Evolutionary conservation across 306 rosid species (phyloP).

Genomic region (Rosa persica): DNA sequence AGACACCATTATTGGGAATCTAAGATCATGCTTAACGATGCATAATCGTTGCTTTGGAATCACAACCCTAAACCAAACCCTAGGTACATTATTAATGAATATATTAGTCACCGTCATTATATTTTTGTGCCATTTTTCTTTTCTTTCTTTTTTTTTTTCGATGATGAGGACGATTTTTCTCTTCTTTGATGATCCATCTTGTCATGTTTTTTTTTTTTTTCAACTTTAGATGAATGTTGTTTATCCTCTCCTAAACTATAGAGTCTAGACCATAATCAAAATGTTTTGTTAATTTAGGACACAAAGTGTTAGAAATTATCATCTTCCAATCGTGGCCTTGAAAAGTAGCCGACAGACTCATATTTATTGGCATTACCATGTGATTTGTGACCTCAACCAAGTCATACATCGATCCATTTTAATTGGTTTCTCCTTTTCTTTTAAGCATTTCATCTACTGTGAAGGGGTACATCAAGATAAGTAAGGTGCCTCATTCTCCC

Average conservation of each 20-base stretch:
- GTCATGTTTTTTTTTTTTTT: conserved; percentile 39
- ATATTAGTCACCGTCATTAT: conserved; percentile 28
- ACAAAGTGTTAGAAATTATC: conserved; percentile 42
- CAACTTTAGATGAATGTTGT: conserved; percentile 49
- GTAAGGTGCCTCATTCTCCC: neutral
- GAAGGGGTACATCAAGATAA: neutral
- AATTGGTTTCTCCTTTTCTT: conserved; percentile 47
- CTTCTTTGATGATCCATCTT: conserved; percentile 52
- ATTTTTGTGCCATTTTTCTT: conserved; percentile 14
- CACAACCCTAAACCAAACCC: conserved; percentile 19
- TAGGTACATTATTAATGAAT: neutral
- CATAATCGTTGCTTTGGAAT: conserved; percentile 57
- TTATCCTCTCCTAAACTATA: conserved; percentile 76
- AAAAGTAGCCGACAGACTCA: conserved; percentile 96
- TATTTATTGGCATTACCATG: conserved; percentile 64
- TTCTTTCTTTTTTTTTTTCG: neutral
- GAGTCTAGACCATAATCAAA: conserved; percentile 74
- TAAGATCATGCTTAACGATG: conserved; percentile 46
- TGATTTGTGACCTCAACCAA: conserved; percentile 79
- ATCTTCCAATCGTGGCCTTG: conserved; percentile 59
- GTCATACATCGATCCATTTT: conserved; percentile 46
- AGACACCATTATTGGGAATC: conserved; percentile 39
- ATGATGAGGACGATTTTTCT: neutral
- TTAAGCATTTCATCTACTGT: neutral
- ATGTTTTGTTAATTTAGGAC: conserved; percentile 41